These are phyloP conservation scores for Penicillium lividum DNA, from an alignment of 495 filamentous ascomycete genomes.

Conservation along the genomic window DNA sequence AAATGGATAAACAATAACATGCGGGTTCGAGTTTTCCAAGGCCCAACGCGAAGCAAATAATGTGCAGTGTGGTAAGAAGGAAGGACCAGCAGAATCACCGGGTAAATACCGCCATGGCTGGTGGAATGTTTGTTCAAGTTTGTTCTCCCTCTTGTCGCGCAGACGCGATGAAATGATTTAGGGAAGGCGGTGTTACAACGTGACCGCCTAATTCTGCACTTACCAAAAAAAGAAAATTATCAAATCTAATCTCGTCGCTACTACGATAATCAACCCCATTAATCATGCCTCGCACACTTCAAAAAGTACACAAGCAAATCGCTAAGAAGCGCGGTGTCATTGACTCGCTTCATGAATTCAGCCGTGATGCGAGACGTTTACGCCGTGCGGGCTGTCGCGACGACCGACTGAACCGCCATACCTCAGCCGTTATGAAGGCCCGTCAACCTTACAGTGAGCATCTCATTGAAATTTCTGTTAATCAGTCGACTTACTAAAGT, in stretches of 20 bases:
- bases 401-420: constrained; percentile 70
- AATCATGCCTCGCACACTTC: constrained; percentile 69
- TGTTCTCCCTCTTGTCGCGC: constrained; percentile 31
- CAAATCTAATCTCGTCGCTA: constrained; percentile 8
- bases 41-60: constrained; percentile 10
- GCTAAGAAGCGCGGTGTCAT: constrained; percentile 69
- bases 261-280: not conserved
- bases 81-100: constrained; percentile 11
- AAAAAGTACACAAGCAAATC: constrained; percentile 83
- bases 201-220: constrained; percentile 29
- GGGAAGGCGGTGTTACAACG: constrained; percentile 25
- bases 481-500: constrained; percentile 10
- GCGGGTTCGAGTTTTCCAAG: constrained; percentile 8
- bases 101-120: constrained; percentile 29
- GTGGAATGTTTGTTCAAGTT: constrained; percentile 33
- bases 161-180: constrained; percentile 25
- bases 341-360: constrained; percentile 76
- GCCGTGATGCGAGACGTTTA: constrained; percentile 73
- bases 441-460: constrained; percentile 66
- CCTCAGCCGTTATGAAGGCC: constrained; percentile 59
- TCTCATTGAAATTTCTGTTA: not conserved
- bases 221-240: constrained; percentile 27
- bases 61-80: constrained; percentile 6
- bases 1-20: constrained; percentile 26
- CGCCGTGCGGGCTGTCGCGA: constrained; percentile 73